Evolutionary conservation across 2,329 filamentous ascomycete species (phyloP), one percentile per base, ranked within the genome.

Genomic region (Parasarocladium wereldwijsianum): DNA sequence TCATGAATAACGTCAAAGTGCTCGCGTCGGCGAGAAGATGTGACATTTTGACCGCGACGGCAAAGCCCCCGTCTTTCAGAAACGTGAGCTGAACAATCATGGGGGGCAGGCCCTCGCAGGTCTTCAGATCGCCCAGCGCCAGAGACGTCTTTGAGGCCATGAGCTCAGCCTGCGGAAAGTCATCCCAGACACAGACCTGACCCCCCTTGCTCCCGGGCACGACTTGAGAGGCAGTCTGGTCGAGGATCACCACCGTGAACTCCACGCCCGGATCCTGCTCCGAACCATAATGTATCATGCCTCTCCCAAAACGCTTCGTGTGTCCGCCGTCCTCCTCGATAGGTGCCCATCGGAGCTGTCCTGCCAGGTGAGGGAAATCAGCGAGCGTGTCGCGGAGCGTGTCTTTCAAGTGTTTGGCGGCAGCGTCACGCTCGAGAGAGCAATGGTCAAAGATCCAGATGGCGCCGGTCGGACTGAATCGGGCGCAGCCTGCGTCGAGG

Each of bases 1-100:
- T 41, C 3, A 46, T 17, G 5, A 47, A 34, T 3, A 28, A 4
- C 2, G 44, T 24, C 2, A 47, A 28, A 2, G 37, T 32, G 0
- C 38, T 37, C 4, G 39, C 40, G 21, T 47, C 44, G 6, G 43
- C 42, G 1, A 47, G 29, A 13, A 38, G 40, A 33, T 47, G 44
- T 1, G 36, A 24, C 4, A 32, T 36, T 8, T 43, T 43, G 4
- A 38, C 8, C 1, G 37, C 36, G 1, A 47, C 9, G 2, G 36
- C 32, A 16, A 44, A 40, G 1, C 38, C 44, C 2, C 39, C 41
- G 3, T 43, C 43, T 1, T 40, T 35, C 4, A 46, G 6, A 2
- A 39, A 20, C 0, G 44, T 47, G 1, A 43, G 11, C 20, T 45
- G 44, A 1, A 44, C 26, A 4, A 42, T 30, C 14, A 47, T 24